Evolutionary conservation across 208 protist genomes (phyloP).

Genomic region (Acanthamoeba lenticulata): DNA sequence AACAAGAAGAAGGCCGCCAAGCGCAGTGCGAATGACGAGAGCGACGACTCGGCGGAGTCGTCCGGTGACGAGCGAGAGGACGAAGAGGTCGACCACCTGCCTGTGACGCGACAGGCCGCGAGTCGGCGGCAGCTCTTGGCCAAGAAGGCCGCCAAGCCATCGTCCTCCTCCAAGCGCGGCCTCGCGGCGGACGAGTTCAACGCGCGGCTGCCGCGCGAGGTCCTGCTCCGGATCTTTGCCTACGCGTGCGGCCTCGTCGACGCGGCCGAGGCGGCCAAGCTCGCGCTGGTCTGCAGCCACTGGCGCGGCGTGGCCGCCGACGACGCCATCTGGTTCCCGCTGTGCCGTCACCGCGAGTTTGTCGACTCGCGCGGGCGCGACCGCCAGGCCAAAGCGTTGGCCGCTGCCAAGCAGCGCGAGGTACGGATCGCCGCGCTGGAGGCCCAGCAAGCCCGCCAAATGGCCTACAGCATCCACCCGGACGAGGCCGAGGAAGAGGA

Average conservation of each 20-base stretch:
- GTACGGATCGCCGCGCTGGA: not conserved
- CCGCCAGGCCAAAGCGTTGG: not conserved
- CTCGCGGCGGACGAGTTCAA: not conserved
- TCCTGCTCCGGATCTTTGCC: constrained; percentile 47
- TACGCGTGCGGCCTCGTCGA: not conserved
- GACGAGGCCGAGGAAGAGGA: not conserved
- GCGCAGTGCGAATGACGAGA: not conserved
- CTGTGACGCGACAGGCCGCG: not conserved
- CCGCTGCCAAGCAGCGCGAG: not conserved
- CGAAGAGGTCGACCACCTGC: not conserved
- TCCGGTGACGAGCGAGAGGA: not conserved
- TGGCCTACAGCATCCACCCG: constrained; percentile 14
- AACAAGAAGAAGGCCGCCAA: not conserved
- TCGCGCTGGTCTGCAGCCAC: constrained; percentile 56
- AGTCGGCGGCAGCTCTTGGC: not conserved
- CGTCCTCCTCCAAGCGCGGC: not conserved
- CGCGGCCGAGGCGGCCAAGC: not conserved
- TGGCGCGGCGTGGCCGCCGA: not conserved
- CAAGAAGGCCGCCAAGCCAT: not conserved
- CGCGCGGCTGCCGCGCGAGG: not conserved
- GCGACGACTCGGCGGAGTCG: not conserved
- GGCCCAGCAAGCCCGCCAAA: not conserved
- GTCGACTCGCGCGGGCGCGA: constrained; percentile 18
- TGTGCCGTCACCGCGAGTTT: not conserved
- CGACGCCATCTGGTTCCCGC: constrained; percentile 53